phyloP scores from a whole-genome alignment of 371 early-diverging fungal species.

The Mucor lusitanicus region DNA sequence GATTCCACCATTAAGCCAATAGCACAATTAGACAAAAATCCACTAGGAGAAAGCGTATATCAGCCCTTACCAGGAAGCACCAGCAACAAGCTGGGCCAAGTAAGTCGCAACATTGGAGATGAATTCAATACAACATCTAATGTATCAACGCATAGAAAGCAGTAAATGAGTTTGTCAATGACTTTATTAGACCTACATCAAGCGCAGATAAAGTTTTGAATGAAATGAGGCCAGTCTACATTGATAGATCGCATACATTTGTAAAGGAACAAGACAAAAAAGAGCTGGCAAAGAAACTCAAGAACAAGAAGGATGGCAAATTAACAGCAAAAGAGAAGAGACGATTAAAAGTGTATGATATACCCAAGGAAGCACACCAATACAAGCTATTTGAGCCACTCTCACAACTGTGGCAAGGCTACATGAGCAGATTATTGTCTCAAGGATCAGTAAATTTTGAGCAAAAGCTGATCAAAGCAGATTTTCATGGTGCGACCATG shows the following conservation, averaged over 20 bases:
- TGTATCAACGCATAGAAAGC: not conserved
- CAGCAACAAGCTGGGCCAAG: not conserved
- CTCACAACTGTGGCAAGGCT: constrained; percentile 79
- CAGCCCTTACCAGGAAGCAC: constrained; percentile 11
- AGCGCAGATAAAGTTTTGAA: constrained; percentile 6
- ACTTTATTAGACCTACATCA: constrained; percentile 20
- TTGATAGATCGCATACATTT: constrained; percentile 21
- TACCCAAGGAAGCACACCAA: constrained; percentile 54
- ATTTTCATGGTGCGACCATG: constrained; percentile 82
- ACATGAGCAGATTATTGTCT: constrained; percentile 69
- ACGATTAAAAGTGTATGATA: constrained; percentile 61
- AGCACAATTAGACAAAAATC: not conserved
- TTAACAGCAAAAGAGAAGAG: constrained; percentile 68
- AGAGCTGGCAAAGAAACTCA: constrained; percentile 18
- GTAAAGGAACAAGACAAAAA: constrained; percentile 21
- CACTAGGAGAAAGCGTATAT: constrained; percentile 18
- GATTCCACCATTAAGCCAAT: not conserved
- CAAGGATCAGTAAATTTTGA: constrained; percentile 42
- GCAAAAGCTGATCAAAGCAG: constrained; percentile 78
- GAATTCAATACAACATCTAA: not conserved
- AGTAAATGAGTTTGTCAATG: constrained; percentile 19
- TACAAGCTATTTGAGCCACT: constrained; percentile 74
- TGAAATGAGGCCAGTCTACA: constrained; percentile 11
- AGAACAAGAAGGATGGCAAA: constrained; percentile 37
- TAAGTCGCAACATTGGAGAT: not conserved